Base-by-base conservation (phyloP, 2,329 filamentous ascomycete species). In the Ampelomyces quisqualis region DNA sequence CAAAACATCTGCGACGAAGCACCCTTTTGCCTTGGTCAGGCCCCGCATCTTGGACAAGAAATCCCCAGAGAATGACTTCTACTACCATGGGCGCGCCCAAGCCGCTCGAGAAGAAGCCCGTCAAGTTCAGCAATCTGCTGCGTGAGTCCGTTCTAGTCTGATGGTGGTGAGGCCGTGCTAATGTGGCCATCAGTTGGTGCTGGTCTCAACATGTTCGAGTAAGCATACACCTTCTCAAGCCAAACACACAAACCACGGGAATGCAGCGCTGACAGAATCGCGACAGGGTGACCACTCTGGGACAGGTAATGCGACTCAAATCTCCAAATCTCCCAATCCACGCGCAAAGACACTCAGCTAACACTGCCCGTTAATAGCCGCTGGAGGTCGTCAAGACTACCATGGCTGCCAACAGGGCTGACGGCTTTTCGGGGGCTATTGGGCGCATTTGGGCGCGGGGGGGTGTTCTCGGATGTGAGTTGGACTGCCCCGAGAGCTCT, bases 331-430 rank as follows among this genome's bases (percentile, higher is more conserved):
- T n/a, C n/a, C n/a, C n/a, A 27, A 35, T 26, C 3, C 8, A 15
- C 24, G 19, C 27, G 11, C 29, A 23, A 23, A 31, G 24, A 20
- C 18, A 28, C 14, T 14, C 7, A 26, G 49, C 61, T 70, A 78
- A 86, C 68, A 81, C n/a, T 7, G 8, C 19, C 34, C 26, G 79
- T 54, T 75, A 76, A 56, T 79, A 94, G 81, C 93, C 93, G 58
- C 81, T 98, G 72, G 93, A 98, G 80, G 93, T 98, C 74, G 81
- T 88, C 79, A 98, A 98, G 87, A 98, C 93, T 67, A 97, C 93
- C 73, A 97, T 98, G 89, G 93, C 93, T 65, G 93, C 93, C 60
- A 93, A 98, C 77, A 85, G 93, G 73, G 80, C 82, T 64, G 91
- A 97, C 72, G 84, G 82, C 73, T 93, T 98, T 75, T 77, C 77